Evolutionary conservation across 2,329 filamentous ascomycete species (phyloP).

Genomic region (Aspergillus aculeatinus): DNA sequence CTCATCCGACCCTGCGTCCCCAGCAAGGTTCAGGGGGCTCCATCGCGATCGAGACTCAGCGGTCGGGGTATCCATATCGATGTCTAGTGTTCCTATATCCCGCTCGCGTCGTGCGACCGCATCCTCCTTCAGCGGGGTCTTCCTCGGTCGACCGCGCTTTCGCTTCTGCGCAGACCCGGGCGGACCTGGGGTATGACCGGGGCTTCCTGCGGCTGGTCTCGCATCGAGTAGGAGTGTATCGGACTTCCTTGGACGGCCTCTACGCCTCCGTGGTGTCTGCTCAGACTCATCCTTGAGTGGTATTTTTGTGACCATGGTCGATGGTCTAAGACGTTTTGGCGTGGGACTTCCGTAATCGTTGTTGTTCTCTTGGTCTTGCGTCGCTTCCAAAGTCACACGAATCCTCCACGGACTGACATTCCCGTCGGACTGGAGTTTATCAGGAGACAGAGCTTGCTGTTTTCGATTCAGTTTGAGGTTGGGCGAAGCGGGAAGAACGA

Average conservation of each 20-base stretch:
- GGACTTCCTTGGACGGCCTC: slow-evolving; percentile 47
- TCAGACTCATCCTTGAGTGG: slow-evolving; percentile 43
- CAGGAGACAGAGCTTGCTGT: slow-evolving; percentile 36
- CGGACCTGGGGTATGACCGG: slow-evolving; percentile 34
- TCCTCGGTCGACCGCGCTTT: slow-evolving; percentile 40
- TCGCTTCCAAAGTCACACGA: slow-evolving; percentile 49
- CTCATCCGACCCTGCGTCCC: slow-evolving; percentile 27
- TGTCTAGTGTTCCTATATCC: slow-evolving; percentile 8
- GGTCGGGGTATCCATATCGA: slow-evolving; percentile 5
- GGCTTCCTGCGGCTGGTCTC: slow-evolving; percentile 34
- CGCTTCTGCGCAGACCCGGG: slow-evolving; percentile 31
- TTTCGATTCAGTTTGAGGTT: slow-evolving; percentile 30
- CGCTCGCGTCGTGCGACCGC: slow-evolving; percentile 22
- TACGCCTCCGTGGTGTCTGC: slow-evolving; percentile 41
- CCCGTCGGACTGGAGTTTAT: slow-evolving; percentile 38
- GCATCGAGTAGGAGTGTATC: slow-evolving; percentile 32
- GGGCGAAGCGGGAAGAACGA: slow-evolving; percentile 42
- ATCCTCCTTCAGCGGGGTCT: slow-evolving; percentile 28
- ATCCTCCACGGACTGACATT: slow-evolving; percentile 51
- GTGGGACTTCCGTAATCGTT: slow-evolving; percentile 24
- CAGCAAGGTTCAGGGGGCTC: slow-evolving; percentile 31
- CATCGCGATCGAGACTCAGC: slow-evolving; percentile 17
- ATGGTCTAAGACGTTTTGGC: slow-evolving; percentile 33
- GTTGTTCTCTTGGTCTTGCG: slow-evolving; percentile 42
- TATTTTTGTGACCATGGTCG: slow-evolving; percentile 41